Base-by-base conservation (phyloP, 2,329 filamentous ascomycete species). In the Microthyrium microscopicum region DNA sequence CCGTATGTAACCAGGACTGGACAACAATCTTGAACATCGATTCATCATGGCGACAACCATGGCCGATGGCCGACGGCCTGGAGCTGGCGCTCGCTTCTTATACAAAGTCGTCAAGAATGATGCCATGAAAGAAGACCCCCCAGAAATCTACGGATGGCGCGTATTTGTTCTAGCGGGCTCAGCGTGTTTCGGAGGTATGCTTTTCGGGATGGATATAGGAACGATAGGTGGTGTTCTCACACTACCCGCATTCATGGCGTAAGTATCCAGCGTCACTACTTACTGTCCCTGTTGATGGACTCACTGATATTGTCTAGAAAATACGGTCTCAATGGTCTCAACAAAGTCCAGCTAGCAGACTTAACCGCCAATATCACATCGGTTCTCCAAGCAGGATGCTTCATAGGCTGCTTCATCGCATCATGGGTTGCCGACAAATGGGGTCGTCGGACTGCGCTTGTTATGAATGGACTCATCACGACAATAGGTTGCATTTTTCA, bases 101-200 rank as follows among this genome's bases (percentile, higher is more conserved):
- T 60, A 60, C 43, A 56, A 55, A 44, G 58, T 77, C 46, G 64
- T 77, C 44, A 68, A 68, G 53, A 80, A 80, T 59, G 73, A 81
- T 50, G 70, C 77, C 28, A 79, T 81, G 68, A 72, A 66, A 46
- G 53, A 57, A 22, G 75, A 80, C 47, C 75, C 75, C 13, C 60
- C 64, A 15, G 67, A 77, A 48, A 72, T 79, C 38, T 79, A 78
- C 54, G 72, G 73, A 46, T 79, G 73, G 73, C 66, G 73, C 36
- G 71, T 76, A 19, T 70, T 75, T 41, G 63, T 63, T 36, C 59
- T 77, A 42, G 72, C 71, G 31, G 71, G 62, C 47, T 72, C 70
- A 55, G 61, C 71, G 26, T 79, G 74, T 52, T 80, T 77, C 39
- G 76, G 76, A 39, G 76, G 75, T 30, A 70, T 70, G 60, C 62